Evolutionary conservation across 768 basidiomycete species (phyloP).

Genomic region (Panus rudis): DNA sequence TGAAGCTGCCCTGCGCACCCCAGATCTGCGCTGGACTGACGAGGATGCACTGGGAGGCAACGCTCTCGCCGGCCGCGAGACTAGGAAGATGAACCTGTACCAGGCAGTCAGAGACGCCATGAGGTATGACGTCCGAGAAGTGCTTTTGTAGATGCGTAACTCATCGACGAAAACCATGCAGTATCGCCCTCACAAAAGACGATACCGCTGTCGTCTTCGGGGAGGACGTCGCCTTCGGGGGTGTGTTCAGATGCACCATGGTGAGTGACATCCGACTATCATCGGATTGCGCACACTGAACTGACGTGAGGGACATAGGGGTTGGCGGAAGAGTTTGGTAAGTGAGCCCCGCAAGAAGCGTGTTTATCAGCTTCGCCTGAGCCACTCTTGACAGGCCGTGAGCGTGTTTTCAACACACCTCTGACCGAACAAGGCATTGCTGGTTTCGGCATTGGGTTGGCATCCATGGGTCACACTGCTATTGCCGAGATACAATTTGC

Average conservation of each 20-base stretch:
- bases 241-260: constrained; percentile 92
- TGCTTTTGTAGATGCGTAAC: neutral
- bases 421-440: constrained; percentile 91
- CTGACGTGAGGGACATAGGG: constrained; percentile 39
- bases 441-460: constrained; percentile 89
- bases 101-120: constrained; percentile 90
- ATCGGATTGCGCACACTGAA: neutral
- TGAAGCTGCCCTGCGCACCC: constrained; percentile 64
- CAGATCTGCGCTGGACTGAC: constrained; percentile 67
- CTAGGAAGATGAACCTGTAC: constrained; percentile 92
- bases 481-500: constrained; percentile 92
- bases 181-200: constrained; percentile 79
- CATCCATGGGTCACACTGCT: constrained; percentile 89
- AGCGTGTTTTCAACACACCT: constrained; percentile 94
- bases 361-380: constrained; percentile 3
- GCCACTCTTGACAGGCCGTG: constrained; percentile 47
- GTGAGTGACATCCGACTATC: constrained; percentile 33
- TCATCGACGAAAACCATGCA: constrained; percentile 18
- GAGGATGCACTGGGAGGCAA: constrained; percentile 40
- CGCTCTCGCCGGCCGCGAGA: constrained; percentile 71
- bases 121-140: constrained; percentile 50
- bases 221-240: constrained; percentile 88
- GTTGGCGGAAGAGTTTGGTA: constrained; percentile 88
- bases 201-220: constrained; percentile 87
- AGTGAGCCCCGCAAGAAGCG: constrained; percentile 15